phyloP scores from a whole-genome alignment of 495 filamentous ascomycete genomes.

The Aspergillus steynii region DNA sequence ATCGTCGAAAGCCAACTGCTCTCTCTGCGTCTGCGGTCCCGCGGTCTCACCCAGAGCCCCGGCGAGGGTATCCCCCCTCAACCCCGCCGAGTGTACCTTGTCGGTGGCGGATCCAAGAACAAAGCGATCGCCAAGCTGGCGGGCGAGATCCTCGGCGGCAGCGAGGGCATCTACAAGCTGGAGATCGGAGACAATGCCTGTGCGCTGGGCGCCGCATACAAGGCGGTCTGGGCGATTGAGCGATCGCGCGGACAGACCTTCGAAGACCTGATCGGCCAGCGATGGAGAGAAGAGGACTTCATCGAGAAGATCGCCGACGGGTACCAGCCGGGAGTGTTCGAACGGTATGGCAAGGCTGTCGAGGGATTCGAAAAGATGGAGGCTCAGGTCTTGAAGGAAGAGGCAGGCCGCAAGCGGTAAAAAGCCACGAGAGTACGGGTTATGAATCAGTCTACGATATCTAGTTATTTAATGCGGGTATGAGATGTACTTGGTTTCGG shows the following conservation, averaged over 20 bases:
- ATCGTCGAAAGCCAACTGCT: constrained; percentile 96
- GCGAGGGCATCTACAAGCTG: constrained; percentile 85
- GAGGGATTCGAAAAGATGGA: constrained; percentile 83
- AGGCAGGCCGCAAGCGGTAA: constrained; percentile 4
- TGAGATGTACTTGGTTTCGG: too few species aligned
- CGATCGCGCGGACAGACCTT: constrained; percentile 69
- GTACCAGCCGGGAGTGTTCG: constrained; percentile 71
- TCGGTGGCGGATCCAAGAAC: constrained; percentile 88
- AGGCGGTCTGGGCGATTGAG: constrained; percentile 90
- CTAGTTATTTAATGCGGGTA: background rate
- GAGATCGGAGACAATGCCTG: constrained; percentile 97
- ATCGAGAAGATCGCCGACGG: constrained; percentile 80
- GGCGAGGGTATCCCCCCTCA: constrained; percentile 67
- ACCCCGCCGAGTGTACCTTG: constrained; percentile 86
- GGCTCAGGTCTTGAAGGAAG: constrained; percentile 55
- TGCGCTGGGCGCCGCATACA: constrained; percentile 93
- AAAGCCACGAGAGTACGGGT: background rate
- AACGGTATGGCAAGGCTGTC: constrained; percentile 73
- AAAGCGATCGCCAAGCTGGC: constrained; percentile 78
- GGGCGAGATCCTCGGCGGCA: constrained; percentile 84
- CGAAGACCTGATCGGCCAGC: constrained; percentile 75
- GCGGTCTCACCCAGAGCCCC: constrained; percentile 65
- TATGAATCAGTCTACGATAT: background rate
- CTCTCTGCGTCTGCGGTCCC: constrained; percentile 80
- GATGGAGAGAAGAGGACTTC: constrained; percentile 85